Evolutionary conservation across 805 yeast genomes (phyloP), one percentile per base, ranked within the genome.

Genomic region (Candida dajiaensis): DNA sequence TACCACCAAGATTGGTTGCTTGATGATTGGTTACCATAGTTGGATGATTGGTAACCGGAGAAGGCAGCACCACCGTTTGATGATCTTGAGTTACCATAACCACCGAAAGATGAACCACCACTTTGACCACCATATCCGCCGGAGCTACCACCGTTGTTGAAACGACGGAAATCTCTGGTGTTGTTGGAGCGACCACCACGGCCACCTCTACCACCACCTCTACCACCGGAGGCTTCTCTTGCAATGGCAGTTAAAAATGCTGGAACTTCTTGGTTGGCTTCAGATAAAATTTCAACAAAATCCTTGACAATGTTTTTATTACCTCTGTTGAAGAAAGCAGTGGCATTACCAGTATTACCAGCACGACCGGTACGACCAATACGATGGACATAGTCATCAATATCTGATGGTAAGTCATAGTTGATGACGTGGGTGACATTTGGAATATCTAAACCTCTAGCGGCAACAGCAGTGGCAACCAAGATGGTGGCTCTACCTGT

Each of bases 311-410:
- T 77, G 65, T 89, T 89, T 65, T 78, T 81, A 81, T 89, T 94
- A 68, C 85, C 85, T 74, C 98, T 86, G 85, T 94, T 94, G 74
- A 94, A 88, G 77, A 94, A 94, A 43, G 99, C 96, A 57, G 97
- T 90, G 55, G 99, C 97, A 61, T 87, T 77, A 86, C 99, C 99
- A 52, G 85, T 83, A 76, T 94, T 94, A 80, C 99, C 99, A 63
- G 99, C 99, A 83, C 99, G 94, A 73, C 99, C 99, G 65, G 99
- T 94, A 83, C 99, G 92, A 81, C 99, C 99, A 67, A 94, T 94
- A 77, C 99, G 87, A 77, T 94, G 99, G 50, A 94, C 99, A 67
- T 94, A 94, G 72, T 94, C 99, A 70, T 94, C 99, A 63, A 94
- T 86, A 70, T 94, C 98, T 66, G 85, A 76, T 68, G 99, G 99